These are phyloP conservation scores for Leishmania arabica DNA, from an alignment of 208 protist species.

Conservation along the genomic window DNA sequence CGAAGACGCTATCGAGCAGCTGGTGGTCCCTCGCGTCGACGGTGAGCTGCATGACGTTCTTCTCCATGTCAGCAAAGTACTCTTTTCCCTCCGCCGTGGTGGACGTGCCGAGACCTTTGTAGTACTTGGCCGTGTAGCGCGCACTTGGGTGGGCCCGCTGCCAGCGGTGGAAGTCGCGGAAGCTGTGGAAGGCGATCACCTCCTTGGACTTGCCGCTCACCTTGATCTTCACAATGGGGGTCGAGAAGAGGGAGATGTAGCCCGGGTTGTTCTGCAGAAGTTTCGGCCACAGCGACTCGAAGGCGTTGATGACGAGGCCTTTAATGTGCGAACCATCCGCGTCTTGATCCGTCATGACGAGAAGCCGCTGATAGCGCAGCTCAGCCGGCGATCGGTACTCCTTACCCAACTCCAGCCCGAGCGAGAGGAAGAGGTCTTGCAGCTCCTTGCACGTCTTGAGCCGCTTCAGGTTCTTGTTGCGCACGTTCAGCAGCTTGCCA, in stretches of 20 bases:
- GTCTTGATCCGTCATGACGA: constrained; percentile 99
- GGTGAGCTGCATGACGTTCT: constrained; percentile 94
- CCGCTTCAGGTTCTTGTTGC: constrained; percentile 92
- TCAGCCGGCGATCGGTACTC: constrained; percentile 67
- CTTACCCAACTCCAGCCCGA: constrained; percentile 84
- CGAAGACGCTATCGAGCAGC: constrained; percentile 98
- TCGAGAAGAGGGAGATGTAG: constrained; percentile 98
- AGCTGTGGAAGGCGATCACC: constrained; percentile 97
- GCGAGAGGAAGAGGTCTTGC: constrained; percentile 85
- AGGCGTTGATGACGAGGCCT: constrained; percentile 99
- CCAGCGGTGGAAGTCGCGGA: constrained; percentile 98
- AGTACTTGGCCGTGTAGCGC: constrained; percentile 98
- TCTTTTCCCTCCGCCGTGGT: constrained; percentile 98
- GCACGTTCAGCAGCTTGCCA: constrained; percentile 98
- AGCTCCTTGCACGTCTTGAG: constrained; percentile 95
- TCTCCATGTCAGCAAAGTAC: constrained; percentile 98
- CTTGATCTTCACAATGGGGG: constrained; percentile 99
- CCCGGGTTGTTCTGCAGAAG: constrained; percentile 93
- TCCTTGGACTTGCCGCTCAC: constrained; percentile 74
- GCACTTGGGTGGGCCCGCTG: constrained; percentile 69
- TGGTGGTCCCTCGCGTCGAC: constrained; percentile 90
- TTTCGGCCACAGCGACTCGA: constrained; percentile 98
- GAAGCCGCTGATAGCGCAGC: constrained; percentile 99
- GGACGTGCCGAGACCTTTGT: constrained; percentile 99
- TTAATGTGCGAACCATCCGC: constrained; percentile 99